Evolutionary conservation across 352 stramenopile genomes (phyloP).

Genomic region (Phytopythium sindhum): DNA sequence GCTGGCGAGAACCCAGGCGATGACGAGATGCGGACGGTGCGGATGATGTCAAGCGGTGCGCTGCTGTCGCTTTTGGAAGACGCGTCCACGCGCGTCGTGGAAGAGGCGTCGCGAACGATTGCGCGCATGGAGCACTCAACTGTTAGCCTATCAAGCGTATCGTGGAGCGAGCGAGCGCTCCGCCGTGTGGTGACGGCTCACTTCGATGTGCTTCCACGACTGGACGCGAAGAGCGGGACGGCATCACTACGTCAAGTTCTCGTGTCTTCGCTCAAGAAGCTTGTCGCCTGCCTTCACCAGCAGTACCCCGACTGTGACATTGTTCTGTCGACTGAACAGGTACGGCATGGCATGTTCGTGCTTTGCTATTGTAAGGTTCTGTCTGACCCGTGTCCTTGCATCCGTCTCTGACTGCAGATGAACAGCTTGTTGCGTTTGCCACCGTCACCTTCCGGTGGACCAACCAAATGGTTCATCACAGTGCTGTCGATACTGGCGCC

Average conservation of each 20-base stretch:
- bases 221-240: not conserved
- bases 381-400: not conserved
- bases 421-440: not conserved
- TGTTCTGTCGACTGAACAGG: slow-evolving; percentile 29
- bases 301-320: slow-evolving; percentile 11
- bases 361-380: not conserved
- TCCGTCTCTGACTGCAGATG: not conserved
- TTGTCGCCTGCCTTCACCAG: slow-evolving; percentile 23
- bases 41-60: slow-evolving; percentile 63
- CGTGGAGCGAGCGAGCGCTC: slow-evolving; percentile 31
- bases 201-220: slow-evolving; percentile 40
- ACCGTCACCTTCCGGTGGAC: not conserved
- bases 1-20: slow-evolving; percentile 32
- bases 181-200: slow-evolving; percentile 46
- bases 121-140: not conserved
- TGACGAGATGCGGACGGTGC: slow-evolving; percentile 33
- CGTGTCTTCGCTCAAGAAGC: slow-evolving; percentile 21
- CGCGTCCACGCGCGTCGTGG: slow-evolving; percentile 29
- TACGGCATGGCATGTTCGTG: not conserved
- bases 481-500: slow-evolving; percentile 21
- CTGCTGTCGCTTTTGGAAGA: slow-evolving; percentile 66
- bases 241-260: slow-evolving; percentile 17
- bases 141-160: not conserved
- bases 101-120: slow-evolving; percentile 49
- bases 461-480: not conserved